A percentile compares a stretch with the other conserved stretches of the same genome.
phyloP scores from a whole-genome alignment of 2,329 filamentous ascomycete genomes.

The Coniosporium tulheliwenetii region DNA sequence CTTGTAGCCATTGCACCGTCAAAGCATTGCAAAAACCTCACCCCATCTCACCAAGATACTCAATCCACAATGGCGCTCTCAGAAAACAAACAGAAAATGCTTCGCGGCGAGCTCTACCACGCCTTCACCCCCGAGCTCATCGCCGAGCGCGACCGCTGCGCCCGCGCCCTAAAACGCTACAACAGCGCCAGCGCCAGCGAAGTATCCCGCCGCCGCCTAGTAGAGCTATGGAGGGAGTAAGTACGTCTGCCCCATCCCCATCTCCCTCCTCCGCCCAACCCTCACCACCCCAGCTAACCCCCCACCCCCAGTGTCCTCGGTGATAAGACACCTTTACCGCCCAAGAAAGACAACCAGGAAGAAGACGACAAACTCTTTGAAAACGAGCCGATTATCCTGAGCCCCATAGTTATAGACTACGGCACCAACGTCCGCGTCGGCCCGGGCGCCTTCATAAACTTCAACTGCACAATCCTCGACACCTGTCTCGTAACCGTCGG shows the following conservation, averaged over 20 bases:
- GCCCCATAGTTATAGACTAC: slow-evolving; percentile 60
- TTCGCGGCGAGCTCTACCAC: slow-evolving; percentile 54
- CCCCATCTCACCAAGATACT: too few species aligned
- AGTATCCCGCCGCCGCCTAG: slow-evolving; percentile 42
- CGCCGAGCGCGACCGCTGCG: slow-evolving; percentile 47
- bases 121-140: slow-evolving; percentile 57
- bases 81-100: slow-evolving; percentile 35
- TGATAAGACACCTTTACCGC: slow-evolving; percentile 49
- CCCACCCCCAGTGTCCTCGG: slow-evolving; percentile 37
- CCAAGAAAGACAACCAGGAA: slow-evolving; percentile 36
- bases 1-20: neutral
- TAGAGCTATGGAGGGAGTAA: slow-evolving; percentile 60
- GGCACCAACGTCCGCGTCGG: slow-evolving; percentile 61
- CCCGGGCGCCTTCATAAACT: slow-evolving; percentile 59
- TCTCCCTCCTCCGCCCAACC: neutral
- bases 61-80: slow-evolving; percentile 10
- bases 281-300: slow-evolving; percentile 2
- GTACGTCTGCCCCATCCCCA: slow-evolving; percentile 12
- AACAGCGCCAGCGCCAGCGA: slow-evolving; percentile 43
- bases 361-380: slow-evolving; percentile 51
- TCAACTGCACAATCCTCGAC: slow-evolving; percentile 61
- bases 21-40: too few species aligned
- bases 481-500: slow-evolving; percentile 62
- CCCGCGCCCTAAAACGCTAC: slow-evolving; percentile 43
- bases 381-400: slow-evolving; percentile 52